Evolutionary conservation across 2,329 filamentous ascomycete species (phyloP).

Genomic region (Phialemonium atrogriseum): DNA sequence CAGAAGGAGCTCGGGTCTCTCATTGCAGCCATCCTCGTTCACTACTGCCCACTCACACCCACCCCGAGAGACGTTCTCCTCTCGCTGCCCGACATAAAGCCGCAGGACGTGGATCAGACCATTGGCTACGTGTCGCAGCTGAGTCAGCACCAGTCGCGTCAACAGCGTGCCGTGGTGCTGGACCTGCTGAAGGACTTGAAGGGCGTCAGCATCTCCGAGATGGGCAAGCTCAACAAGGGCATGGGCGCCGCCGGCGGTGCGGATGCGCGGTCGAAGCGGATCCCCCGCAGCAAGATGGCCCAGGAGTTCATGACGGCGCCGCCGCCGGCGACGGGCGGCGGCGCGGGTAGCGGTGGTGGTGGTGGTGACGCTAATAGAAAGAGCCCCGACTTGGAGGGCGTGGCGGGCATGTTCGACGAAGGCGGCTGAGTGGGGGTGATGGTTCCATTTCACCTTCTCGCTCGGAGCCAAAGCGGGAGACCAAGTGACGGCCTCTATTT

Average conservation of each 20-base stretch:
- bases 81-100: conserved; percentile 67
- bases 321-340: conserved; percentile 12
- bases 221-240: conserved; percentile 68
- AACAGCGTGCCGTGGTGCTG: conserved; percentile 73
- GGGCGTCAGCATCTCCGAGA: conserved; percentile 86
- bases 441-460: too few relatives aligned
- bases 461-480: too few relatives aligned
- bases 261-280: conserved; percentile 29
- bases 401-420: conserved; percentile 41
- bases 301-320: conserved; percentile 57
- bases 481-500: too few relatives aligned
- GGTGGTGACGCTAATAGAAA: conserved; percentile 18
- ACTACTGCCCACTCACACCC: conserved; percentile 60
- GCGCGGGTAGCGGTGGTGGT: conserved; percentile 5
- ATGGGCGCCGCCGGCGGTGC: conserved; percentile 22
- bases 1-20: conserved; percentile 86
- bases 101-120: conserved; percentile 57
- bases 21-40: conserved; percentile 75
- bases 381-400: conserved; percentile 46
- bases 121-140: conserved; percentile 52
- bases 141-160: conserved; percentile 55
- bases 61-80: conserved; percentile 72
- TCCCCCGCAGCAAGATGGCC: conserved; percentile 49
- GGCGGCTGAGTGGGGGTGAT: too few relatives aligned
- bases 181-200: conserved; percentile 80